Base-by-base conservation (phyloP, 768 basidiomycete genomes). In the Cyathus striatus region DNA sequence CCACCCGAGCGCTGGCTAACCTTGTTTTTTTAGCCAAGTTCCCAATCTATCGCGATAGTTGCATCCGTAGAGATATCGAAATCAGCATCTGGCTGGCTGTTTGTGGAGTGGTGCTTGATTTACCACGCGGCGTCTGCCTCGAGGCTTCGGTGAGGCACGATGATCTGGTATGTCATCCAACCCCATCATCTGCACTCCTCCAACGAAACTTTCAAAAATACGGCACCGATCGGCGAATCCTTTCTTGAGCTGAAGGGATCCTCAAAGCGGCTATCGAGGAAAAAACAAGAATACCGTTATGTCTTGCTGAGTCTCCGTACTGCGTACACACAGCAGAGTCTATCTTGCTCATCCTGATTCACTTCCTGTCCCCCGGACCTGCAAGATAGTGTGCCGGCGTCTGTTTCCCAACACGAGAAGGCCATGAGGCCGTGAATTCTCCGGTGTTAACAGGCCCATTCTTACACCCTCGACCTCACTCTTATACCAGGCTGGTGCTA, bases 361-460 rank as follows among this genome's bases (percentile, higher is more conserved):
- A 30, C 27, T 7, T 9, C 27, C 7, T 36, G 35, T 36, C 20
- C 17, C 17, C 35, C 17, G 7, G 7, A n/a, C n/a, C n/a, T n/a
- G n/a, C 39, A 23, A 9, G 30, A 34, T 10, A 42, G 17, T 23
- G 21, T 40, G 20, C 43, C 16, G 43, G 37, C 20, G 37, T 40
- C 38, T 39, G 12, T 22, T 40, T 13, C 23, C n/a, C 20, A 43
- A 43, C 43, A 44, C 43, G 43, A 44, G 16, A 40, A 44, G 26
- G 43, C 43, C 43, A 23, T 26, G 32, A 41, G 43, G 43, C 43
- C 24, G 43, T 30, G 36, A 13, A 38, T 39, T 39, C 37, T 13
- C 43, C 34, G 21, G 10, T 20, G 12, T 40, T 40, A 22, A 23
- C 20, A 37, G 20, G 13, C 7, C n/a, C n/a, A n/a, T n/a, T 21